Percentiles rank a stretch among this genome's conserved stretches.
phyloP scores from a whole-genome alignment of 129 eudicot genomes.

The Chrysanthemum seticuspe region DNA sequence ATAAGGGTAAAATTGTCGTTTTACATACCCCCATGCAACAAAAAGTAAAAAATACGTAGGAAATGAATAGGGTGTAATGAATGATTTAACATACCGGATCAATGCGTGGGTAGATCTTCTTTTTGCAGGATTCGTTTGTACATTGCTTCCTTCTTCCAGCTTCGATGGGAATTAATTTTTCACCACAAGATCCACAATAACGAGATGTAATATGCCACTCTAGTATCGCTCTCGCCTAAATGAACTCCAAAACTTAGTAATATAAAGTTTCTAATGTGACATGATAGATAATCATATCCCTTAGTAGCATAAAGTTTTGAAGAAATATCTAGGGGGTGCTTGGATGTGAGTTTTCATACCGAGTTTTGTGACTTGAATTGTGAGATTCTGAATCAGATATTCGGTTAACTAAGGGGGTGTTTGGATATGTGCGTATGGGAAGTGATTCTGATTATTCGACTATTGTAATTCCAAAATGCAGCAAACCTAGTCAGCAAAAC shows the following conservation, averaged over 20 bases:
- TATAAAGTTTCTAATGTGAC: not conserved
- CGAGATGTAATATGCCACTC: slow-evolving; percentile 76
- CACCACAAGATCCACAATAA: slow-evolving; percentile 82
- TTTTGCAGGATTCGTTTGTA: slow-evolving; percentile 57
- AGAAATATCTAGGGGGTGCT: no score
- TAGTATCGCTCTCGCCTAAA: slow-evolving; percentile 74
- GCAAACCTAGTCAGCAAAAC: no score
- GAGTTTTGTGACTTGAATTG: no score
- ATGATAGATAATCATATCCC: not conserved
- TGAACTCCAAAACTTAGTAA: slow-evolving; percentile 17
- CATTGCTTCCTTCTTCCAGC: slow-evolving; percentile 87
- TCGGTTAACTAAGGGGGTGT: no score
- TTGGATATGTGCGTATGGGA: not conserved
- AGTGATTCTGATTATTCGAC: not conserved
- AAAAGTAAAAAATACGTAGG: not conserved
- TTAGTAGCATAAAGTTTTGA: no score
- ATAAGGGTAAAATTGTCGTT: slow-evolving; percentile 3
- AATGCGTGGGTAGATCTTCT: slow-evolving; percentile 79
- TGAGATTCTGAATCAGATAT: no score
- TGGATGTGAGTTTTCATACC: no score
- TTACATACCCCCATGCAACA: not conserved
- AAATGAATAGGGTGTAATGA: not conserved
- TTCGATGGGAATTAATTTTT: slow-evolving; percentile 54
- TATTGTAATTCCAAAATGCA: not conserved
- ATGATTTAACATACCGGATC: slow-evolving; percentile 60